Base-by-base conservation (phyloP, 2,329 filamentous ascomycete species). In the Talaromyces pinophilus region DNA sequence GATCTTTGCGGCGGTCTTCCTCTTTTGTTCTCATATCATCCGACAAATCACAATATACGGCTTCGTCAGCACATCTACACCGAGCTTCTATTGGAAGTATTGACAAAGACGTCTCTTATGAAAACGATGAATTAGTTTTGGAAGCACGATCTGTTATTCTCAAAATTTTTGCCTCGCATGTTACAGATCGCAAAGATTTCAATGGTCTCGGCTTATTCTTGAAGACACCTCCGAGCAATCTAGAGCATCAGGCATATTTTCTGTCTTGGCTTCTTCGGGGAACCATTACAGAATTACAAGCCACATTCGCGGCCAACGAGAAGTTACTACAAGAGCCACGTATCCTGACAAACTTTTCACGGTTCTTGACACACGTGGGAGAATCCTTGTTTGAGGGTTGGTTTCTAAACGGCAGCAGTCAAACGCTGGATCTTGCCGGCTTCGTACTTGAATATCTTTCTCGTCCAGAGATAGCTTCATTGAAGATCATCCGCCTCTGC, bases 311-410 rank as follows among this genome's bases (percentile, higher is more conserved):
- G 67, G 79, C 90, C 1, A 87, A 93, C 69, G 88, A 91, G 72
- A 88, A 89, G 64, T 80, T 90, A 0, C 83, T 98, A 1, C 86
- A 87, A 65, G 93, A 98, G 74, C 92, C 95, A 0, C 88, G 90
- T 67, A 86, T 96, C 0, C 82, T 99, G 60, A 94, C 90, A 3
- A 99, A 99, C 71, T 83, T 99, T 73, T 89, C 91, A 0, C 87
- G 93, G 13, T 90, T 97, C 69, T 88, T 89, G 38, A 82, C 87
- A 2, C 92, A 98, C 74, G 86, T 98, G 75, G 87, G 90, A 0
- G 95, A 99, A 76, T 92, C 92, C 5, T 90, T 97, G 13, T 97
- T 95, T 70, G 95, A 98, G 78, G 95, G 95, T 17, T 97, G 93
- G 92, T 98, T 98, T 74, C 87, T 97, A 69, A 90, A 95, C 70